These are phyloP conservation scores for Saccharomycopsis fermentans DNA, from an alignment of 805 yeast genomes.

Conservation along the genomic window DNA sequence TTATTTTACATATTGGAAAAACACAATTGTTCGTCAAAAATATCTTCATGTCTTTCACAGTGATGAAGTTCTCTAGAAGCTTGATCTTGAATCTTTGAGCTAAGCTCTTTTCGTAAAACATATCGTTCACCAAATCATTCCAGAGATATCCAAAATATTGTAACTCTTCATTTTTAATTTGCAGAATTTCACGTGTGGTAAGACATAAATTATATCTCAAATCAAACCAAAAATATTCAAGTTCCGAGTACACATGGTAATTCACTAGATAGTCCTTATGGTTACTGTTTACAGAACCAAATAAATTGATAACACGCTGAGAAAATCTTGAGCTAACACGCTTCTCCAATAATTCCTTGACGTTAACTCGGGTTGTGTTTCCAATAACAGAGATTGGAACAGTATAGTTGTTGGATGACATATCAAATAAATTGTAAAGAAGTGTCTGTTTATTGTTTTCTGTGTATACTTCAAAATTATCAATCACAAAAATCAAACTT, in stretches of 20 bases:
- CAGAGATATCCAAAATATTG: conserved; percentile 15
- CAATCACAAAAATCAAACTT: conserved; percentile 69
- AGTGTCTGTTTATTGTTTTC: conserved; percentile 67
- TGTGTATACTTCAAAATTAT: conserved; percentile 77
- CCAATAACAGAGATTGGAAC: conserved; percentile 79
- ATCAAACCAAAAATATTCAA: conserved; percentile 19
- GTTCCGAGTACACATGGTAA: conserved; percentile 15
- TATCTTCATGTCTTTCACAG: conserved; percentile 28
- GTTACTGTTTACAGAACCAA: conserved; percentile 8
- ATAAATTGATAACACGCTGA: conserved; percentile 56
- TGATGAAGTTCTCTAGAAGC: conserved; percentile 23
- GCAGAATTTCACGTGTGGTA: conserved; percentile 9
- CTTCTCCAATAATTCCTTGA: conserved; percentile 78
- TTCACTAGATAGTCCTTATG: conserved; percentile 4
- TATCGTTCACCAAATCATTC: conserved; percentile 17
- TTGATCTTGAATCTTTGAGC: conserved; percentile 17
- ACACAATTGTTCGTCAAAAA: conserved; percentile 26
- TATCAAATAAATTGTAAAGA: conserved; percentile 78
- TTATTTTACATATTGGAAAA: conserved; percentile 24
- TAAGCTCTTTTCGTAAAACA: conserved; percentile 10
- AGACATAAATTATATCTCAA: conserved; percentile 15
- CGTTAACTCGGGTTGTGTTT: conserved; percentile 59
- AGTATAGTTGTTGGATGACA: conserved; percentile 57
- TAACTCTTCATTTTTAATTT: conserved; percentile 14
- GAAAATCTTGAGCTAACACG: conserved; percentile 85